Conservation (phyloP, 169 alveolate genomes). For the Plasmodium ovale region DNA sequence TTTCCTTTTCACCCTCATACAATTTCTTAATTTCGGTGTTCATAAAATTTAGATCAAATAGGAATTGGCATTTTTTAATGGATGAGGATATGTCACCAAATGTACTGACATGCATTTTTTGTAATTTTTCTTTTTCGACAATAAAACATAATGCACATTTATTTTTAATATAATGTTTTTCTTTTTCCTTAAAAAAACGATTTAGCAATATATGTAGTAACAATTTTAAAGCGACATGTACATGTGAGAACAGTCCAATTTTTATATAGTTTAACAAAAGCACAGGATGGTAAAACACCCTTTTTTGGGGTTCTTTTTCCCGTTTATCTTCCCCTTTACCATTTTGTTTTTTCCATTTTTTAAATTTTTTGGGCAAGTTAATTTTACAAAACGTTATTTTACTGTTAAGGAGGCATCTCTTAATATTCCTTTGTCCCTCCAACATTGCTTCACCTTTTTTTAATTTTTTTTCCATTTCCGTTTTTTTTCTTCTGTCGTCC, state of each 20-base stretch:
- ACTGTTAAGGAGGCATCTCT: no score
- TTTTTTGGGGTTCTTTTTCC: not conserved
- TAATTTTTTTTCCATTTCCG: not conserved
- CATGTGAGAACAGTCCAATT: slow-evolving; percentile 67
- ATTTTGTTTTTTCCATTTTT: slow-evolving; percentile 2
- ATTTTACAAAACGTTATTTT: slow-evolving; percentile 5
- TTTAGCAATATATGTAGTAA: slow-evolving; percentile 26
- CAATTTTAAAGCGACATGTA: slow-evolving; percentile 54
- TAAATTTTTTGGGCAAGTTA: slow-evolving; percentile 3
- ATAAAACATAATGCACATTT: slow-evolving; percentile 38
- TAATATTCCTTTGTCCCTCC: not conserved
- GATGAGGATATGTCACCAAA: slow-evolving; percentile 18
- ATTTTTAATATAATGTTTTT: slow-evolving; percentile 13
- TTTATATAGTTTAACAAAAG: slow-evolving; percentile 51
- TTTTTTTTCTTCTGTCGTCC: not conserved
- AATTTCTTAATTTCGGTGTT: slow-evolving; percentile 25
- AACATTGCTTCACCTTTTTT: no score
- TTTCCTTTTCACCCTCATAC: not conserved
- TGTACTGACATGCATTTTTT: not conserved
- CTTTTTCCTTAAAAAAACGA: slow-evolving; percentile 23
- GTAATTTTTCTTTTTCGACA: slow-evolving; percentile 11
- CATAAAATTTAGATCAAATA: slow-evolving; percentile 49
- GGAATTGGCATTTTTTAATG: slow-evolving; percentile 34
- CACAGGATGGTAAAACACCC: slow-evolving; percentile 60
- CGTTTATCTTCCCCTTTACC: not conserved